Base-by-base conservation (phyloP, 805 yeast genomes). In the Lipomyces lipofer region DNA sequence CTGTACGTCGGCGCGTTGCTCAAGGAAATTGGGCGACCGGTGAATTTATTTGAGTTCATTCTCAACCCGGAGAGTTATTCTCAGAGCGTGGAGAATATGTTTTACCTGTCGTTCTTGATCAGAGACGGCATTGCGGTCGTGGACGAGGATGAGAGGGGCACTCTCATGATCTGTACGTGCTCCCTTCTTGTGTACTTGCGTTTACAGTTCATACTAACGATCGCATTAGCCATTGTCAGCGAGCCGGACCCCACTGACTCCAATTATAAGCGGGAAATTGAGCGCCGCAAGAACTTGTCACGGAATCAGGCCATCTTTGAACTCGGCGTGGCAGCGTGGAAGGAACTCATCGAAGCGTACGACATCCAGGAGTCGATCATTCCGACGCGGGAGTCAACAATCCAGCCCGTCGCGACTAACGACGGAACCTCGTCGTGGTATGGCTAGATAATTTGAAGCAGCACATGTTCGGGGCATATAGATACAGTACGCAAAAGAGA, bases 21-120 rank as follows among this genome's bases (percentile, higher is more conserved):
- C n/a, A 30, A 44, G 19, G 36, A 32, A 17, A n/a, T 28, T 19
- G 48, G 49, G 13, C 39, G 36, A 17, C 75, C 74, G 7, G 74
- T 89, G 7, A 80, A 81, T 51, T 72, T 90, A 43, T 88, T 81
- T 65, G 73, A 76, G 57, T 84, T 86, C 62, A 78, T 88, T 47
- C 73, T 91, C 17, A 83, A 92, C 66, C 96, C 97, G 0, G 58
- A 71, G 13, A 84, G 92, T 5, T 91, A 85, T 69, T 75, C 86
- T 0, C 90, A 85, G 66, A 79, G 90, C 1, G 83, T 91, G 1
- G 97, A 92, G 67, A 89, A 88, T 66, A 70, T 92, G 63, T 91
- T 91, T 64, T 87, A 84, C 64, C 78, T 88, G 0, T 86, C 96
- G 66, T 90, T 91, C 64, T 71, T 92, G 43, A 80, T 89, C 1